Percentiles rank a stretch among this genome's conserved stretches.
Evolutionary conservation across 116 monocot species (phyloP).

Genomic region (Cymodocea nodosa): DNA sequence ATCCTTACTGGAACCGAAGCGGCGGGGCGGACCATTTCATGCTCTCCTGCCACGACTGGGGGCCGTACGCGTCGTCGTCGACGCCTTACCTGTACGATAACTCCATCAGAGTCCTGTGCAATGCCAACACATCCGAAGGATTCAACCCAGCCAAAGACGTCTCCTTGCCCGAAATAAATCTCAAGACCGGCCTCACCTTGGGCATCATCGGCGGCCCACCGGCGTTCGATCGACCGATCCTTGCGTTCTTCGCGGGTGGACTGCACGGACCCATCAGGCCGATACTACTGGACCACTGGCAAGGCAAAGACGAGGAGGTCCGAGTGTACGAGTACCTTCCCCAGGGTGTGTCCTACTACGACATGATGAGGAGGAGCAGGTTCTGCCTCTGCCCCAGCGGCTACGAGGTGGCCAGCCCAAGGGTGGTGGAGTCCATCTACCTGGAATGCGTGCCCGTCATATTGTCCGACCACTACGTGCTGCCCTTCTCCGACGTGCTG

Average conservation of each 20-base stretch:
- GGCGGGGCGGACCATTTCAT: conserved; percentile 82
- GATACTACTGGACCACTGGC: conserved; percentile 52
- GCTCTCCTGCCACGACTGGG: conserved; percentile 97
- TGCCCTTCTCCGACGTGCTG: conserved; percentile 63
- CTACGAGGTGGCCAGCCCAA: conserved; percentile 70
- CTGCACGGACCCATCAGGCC: conserved; percentile 79
- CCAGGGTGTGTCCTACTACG: conserved; percentile 38
- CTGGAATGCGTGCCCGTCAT: conserved; percentile 63
- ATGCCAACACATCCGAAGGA: conserved; percentile 83
- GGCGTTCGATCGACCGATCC: conserved; percentile 38
- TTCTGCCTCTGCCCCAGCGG: conserved; percentile 82
- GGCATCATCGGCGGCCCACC: conserved; percentile 53
- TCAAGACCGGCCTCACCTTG: conserved; percentile 20
- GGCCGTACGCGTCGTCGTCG: conserved; percentile 38
- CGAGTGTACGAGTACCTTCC: conserved; percentile 68
- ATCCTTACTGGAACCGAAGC: conserved; percentile 75
- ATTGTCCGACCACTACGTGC: conserved; percentile 40
- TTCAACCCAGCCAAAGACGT: conserved; percentile 76
- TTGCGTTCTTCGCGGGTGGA: conserved; percentile 87
- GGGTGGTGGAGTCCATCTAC: conserved; percentile 62
- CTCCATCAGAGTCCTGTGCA: conserved; percentile 83
- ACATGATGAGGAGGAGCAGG: conserved; percentile 61
- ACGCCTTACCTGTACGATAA: conserved; percentile 30
- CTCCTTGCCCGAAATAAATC: conserved; percentile 67
- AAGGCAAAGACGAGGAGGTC: conserved; percentile 38